Conservation (phyloP, 768 basidiomycete species). For the Boletus speciosus region DNA sequence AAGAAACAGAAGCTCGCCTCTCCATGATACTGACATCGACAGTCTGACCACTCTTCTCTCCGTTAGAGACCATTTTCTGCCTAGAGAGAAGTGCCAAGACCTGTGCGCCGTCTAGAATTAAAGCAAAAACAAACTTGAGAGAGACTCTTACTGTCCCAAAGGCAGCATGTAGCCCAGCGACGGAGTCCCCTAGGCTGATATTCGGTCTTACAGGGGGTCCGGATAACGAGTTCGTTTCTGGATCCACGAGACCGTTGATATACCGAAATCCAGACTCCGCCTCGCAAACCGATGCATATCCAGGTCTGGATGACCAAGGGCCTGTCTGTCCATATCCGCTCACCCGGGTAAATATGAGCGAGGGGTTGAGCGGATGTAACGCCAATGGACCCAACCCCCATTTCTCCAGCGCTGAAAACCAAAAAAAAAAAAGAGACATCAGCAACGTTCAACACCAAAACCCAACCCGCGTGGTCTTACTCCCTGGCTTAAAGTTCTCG, state of each 20-base stretch:
- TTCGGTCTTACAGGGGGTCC: slow-evolving; percentile 70
- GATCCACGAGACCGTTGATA: slow-evolving; percentile 64
- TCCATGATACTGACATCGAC: slow-evolving; percentile 79
- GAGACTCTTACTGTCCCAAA: slow-evolving; percentile 59
- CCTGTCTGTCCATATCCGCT: slow-evolving; percentile 76
- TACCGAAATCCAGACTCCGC: slow-evolving; percentile 72
- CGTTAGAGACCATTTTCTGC: slow-evolving; percentile 32
- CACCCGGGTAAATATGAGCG: slow-evolving; percentile 86
- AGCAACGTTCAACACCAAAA: neutral
- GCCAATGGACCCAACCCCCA: slow-evolving; percentile 60
- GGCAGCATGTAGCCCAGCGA: slow-evolving; percentile 69
- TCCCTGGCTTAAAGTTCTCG: slow-evolving; percentile 75
- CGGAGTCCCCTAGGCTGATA: slow-evolving; percentile 68
- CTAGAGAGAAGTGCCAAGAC: slow-evolving; percentile 58
- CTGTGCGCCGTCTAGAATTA: slow-evolving; percentile 27
- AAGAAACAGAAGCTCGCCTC: slow-evolving; percentile 38
- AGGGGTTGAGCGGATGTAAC: slow-evolving; percentile 72
- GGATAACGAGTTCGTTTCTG: slow-evolving; percentile 46
- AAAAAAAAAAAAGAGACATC: neutral
- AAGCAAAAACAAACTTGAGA: neutral
- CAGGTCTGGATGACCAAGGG: slow-evolving; percentile 66
- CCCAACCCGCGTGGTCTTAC: slow-evolving; percentile 33
- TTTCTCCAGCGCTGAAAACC: slow-evolving; percentile 56
- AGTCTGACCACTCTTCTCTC: slow-evolving; percentile 40
- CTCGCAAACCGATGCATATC: slow-evolving; percentile 74